phyloP scores from a whole-genome alignment of 352 stramenopile species.

The Phytophthora hibernalis region DNA sequence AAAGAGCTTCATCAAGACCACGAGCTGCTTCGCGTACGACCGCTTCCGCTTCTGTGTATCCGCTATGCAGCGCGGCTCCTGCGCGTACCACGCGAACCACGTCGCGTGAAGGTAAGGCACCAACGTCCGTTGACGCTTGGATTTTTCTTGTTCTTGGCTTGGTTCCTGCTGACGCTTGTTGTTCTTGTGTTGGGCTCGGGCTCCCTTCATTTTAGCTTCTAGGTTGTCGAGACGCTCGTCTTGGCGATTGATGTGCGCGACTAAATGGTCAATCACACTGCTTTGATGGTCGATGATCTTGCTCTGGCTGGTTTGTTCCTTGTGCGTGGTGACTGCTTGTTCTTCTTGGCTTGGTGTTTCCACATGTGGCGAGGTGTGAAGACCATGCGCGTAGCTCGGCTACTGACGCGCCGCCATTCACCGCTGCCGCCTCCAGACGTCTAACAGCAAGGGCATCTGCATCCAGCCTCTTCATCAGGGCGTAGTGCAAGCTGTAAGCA shows the following conservation, averaged over 20 bases:
- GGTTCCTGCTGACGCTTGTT: constrained; percentile 8
- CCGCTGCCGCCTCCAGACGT: background rate
- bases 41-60: constrained; percentile 11
- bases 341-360: background rate
- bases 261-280: no score
- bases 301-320: background rate
- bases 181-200: constrained; percentile 1
- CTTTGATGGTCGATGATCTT: no score
- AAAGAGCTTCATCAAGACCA: constrained; percentile 34
- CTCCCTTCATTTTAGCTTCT: background rate
- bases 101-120: no score
- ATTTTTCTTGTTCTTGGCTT: constrained; percentile 15
- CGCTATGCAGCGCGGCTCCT: constrained; percentile 5
- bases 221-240: no score
- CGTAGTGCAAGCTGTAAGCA: no score
- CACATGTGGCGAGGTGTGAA: no score
- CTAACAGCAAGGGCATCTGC: no score
- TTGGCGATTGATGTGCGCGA: background rate
- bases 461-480: no score
- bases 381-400: background rate
- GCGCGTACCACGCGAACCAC: no score
- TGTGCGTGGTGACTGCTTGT: no score
- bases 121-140: background rate
- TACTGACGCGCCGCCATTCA: no score
- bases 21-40: constrained; percentile 20